phyloP scores from a whole-genome alignment of 1,284 basidiomycete genomes.

The Schizophyllum commune region DNA sequence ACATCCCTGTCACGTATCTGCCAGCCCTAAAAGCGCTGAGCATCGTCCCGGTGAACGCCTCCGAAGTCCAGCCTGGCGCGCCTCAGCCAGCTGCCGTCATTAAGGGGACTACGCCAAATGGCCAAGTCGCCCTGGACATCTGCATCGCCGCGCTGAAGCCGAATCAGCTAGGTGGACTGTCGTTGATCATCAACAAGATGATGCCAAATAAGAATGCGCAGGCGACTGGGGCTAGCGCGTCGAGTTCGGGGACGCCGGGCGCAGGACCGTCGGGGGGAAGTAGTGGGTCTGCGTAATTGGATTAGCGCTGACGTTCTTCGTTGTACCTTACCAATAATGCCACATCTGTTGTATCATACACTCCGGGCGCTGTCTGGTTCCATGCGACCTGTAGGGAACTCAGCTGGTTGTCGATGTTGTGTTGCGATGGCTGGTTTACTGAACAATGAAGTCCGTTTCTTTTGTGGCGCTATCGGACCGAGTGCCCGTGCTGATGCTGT shows the following conservation, averaged over 20 bases:
- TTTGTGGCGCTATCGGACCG: neutral
- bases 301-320: neutral
- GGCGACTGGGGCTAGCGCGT: neutral
- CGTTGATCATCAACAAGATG: neutral
- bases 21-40: slow-evolving; percentile 62
- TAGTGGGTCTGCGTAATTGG: neutral
- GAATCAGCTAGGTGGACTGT: slow-evolving; percentile 62
- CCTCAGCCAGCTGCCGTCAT: slow-evolving; percentile 63
- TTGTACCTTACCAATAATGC: neutral
- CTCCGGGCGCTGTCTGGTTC: too few relatives aligned
- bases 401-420: too few relatives aligned
- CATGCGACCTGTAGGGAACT: too few relatives aligned
- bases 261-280: neutral
- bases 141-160: slow-evolving; percentile 63
- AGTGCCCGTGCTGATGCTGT: neutral
- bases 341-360: too few relatives aligned
- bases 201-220: neutral
- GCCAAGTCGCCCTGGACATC: slow-evolving; percentile 66
- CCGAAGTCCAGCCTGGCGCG: slow-evolving; percentile 47
- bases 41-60: slow-evolving; percentile 62
- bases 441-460: too few relatives aligned
- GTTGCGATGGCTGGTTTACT: too few relatives aligned
- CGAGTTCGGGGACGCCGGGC: neutral
- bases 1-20: slow-evolving; percentile 62
- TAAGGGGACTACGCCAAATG: slow-evolving; percentile 58